Evolutionary conservation across 139 green algal genomes (phyloP), one percentile per base, ranked within the genome.

Genomic region (Tetraselmis chui): DNA sequence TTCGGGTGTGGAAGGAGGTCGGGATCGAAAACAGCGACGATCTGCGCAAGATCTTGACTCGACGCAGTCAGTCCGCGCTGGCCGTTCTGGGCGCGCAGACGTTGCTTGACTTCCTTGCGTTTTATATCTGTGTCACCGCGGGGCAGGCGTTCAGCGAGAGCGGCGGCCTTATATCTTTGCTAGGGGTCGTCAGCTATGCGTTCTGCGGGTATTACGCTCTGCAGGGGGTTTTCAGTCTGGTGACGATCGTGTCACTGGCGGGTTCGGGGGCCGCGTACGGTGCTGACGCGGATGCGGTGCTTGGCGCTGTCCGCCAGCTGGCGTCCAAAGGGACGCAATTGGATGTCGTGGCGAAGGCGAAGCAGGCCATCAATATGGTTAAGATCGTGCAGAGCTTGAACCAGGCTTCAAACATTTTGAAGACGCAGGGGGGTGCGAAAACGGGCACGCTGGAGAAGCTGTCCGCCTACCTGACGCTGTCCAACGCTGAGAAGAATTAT

Each of bases 391-490:
- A 79, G 0, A 85, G 81, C 1, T 79, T 92, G 5, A 91, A 88
- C 80, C 84, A 87, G 59, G 88, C 91, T 30, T 81, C 83, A 0
- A 59, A 88, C 1, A 59, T 89, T 32, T 85, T 92, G 0, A 89
- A 89, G 84, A 83, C 83, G 26, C 23, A 28, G 0, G 67, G 24
- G 18, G 32, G 30, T 59, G 80, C 31, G 30, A 26, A 24, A 59
- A 85, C 59, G 81, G 83, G 31, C 82, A 92, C 86, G n/a, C 87
- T 97, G 31, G 80, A 83, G 26, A 94, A 94, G 85, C 88, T 97
- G 59, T 90, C 85, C 0, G 91, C 91, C 24, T 95, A 92, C 81
- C 86, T 97, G 23, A 93, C 90, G 0, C 88, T 97, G 26, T 78
- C 88, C 2, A 87, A 91, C 80, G 93, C 93, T 25, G 80, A 92